phyloP scores from a whole-genome alignment of 2,329 filamentous ascomycete species.

The Chlorencoelia australis region DNA sequence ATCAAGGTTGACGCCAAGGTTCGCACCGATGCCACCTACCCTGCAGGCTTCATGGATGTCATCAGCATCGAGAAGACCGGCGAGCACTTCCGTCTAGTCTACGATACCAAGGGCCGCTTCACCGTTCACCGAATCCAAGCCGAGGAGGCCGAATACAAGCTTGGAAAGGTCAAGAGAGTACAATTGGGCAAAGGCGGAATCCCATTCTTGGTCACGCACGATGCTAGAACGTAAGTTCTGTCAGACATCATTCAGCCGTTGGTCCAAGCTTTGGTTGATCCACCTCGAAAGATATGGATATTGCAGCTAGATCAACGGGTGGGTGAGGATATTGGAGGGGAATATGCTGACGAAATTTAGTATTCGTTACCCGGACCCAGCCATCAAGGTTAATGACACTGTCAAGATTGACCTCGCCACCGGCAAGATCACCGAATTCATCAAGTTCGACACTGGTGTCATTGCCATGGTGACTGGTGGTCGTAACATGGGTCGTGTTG shows the following conservation, averaged over 20 bases:
- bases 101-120: constrained; percentile 99
- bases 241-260: constrained; percentile 99
- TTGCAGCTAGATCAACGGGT: constrained; percentile 29
- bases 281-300: constrained; percentile 20
- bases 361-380: constrained; percentile 97
- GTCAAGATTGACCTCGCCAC: constrained; percentile 97
- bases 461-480: constrained; percentile 98
- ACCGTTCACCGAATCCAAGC: constrained; percentile 98
- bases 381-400: constrained; percentile 99
- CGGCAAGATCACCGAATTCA: constrained; percentile 96
- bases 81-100: constrained; percentile 99
- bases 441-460: constrained; percentile 97
- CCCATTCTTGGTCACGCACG: constrained; percentile 99
- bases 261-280: constrained; percentile 93
- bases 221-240: constrained; percentile 99
- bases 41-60: constrained; percentile 98
- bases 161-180: constrained; percentile 99
- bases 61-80: constrained; percentile 99
- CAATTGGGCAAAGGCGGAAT: constrained; percentile 99
- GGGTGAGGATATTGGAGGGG: no score
- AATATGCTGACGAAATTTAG: constrained; percentile 41
- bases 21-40: constrained; percentile 97
- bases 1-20: constrained; percentile 99
- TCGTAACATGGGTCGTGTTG: constrained; percentile 99
- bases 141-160: constrained; percentile 99